phyloP scores from a whole-genome alignment of 306 rosid species.

The barrel medic (Medicago truncatula) region MtrunA17r5.0-ANR NC_053049.1:40854001-40854500 shows the following conservation, averaged over 20 bases:
- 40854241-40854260: slow-evolving; percentile 21
- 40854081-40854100: slow-evolving; percentile 5
- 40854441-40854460: neutral
- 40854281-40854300: neutral
- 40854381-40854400: neutral
- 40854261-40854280: slow-evolving; percentile 21
- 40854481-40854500: neutral
- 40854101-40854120: slow-evolving; percentile 76
- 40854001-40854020: neutral
- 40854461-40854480: neutral
- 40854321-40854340: neutral
- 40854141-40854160: slow-evolving; percentile 90
- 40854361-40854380: neutral
- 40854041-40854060: neutral
- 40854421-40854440: neutral
- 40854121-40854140: slow-evolving; percentile 75
- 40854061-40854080: neutral
- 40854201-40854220: neutral
- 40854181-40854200: slow-evolving; percentile 61
- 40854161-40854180: slow-evolving; percentile 76
- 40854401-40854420: neutral
- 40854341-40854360: neutral
- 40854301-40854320: slow-evolving; percentile 10
- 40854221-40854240: slow-evolving; percentile 3
- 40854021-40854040: neutral